Evolutionary conservation across 805 yeast genomes (phyloP), one percentile per base, ranked within the genome.

Genomic region (Zygotorulaspora florentina): DNA sequence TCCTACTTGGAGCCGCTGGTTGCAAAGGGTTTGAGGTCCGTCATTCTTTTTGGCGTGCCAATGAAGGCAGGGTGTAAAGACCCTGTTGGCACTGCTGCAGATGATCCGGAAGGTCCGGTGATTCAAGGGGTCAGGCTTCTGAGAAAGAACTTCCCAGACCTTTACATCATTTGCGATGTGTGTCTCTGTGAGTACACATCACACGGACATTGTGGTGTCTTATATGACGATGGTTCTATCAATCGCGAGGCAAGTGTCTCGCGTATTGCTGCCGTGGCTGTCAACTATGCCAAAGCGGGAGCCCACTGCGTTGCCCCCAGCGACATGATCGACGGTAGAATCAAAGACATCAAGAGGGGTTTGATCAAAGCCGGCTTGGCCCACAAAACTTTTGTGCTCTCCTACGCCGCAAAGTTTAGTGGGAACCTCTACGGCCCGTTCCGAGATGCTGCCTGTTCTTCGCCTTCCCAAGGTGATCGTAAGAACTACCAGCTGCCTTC

Each of bases 121-220:
- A 90, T 93, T 54, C 75, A 66, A 50, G 85, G 91, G 16, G 83
- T 86, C 57, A 83, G 81, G 60, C 72, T 77, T 1, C 73, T 93
- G 45, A 75, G 75, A 49, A 52, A 66, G 36, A 68, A 76, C 12
- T 90, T 86, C 70, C 98, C 99, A 3, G 84, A 79, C 23, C 74
- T 93, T 48, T 91, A 83, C 65, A 79, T 93, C 52, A 80, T 89
- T 77, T 86, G 96, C 61, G 99, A 93, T 62, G 97, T 91, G 20
- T 93, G 99, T 67, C 71, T 93, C 43, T 93, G 99, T 72, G 99
- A 93, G 68, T 93, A 88, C 67, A 93, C 99, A 8, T 77, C 83
- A 45, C 98, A 93, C 60, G 99, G 99, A n/a, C 99, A 93, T 66
- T 93, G 99, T 70, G 99, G 99, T 34, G 75, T 89, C 12, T 73